A percentile compares a stretch with the other conserved stretches of the same genome.
These are phyloP conservation scores for Diaporthe destruens DNA, from an alignment of 2,329 filamentous ascomycete genomes.

Conservation along the genomic window DNA sequence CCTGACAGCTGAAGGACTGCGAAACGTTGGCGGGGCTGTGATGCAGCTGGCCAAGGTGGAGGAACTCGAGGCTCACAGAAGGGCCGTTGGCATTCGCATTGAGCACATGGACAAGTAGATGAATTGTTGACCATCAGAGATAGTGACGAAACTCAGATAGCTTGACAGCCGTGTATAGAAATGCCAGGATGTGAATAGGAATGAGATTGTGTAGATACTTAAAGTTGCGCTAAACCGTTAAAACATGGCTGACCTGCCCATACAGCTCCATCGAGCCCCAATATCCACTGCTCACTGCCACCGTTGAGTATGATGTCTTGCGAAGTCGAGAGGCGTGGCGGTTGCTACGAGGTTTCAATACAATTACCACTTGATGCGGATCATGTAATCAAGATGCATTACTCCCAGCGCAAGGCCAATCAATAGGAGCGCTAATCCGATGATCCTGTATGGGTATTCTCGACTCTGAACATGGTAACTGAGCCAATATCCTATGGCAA, in stretches of 20 bases:
- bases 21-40: conserved; percentile 87
- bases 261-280: background rate
- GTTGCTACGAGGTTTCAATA: too few relatives aligned
- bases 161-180: background rate
- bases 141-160: background rate
- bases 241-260: background rate
- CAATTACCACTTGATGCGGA: too few relatives aligned
- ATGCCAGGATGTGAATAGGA: background rate
- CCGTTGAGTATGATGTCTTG: background rate
- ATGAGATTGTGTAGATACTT: conserved; percentile 15
- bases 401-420: background rate
- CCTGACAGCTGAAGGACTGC: conserved; percentile 85
- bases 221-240: background rate
- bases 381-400: too few relatives aligned
- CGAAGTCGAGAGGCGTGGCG: too few relatives aligned
- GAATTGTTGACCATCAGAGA: background rate
- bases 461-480: too few relatives aligned
- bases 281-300: background rate
- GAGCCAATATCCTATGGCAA: too few relatives aligned
- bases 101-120: conserved; percentile 56
- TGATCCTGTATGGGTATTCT: too few relatives aligned
- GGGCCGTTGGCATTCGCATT: conserved; percentile 88
- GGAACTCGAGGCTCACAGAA: conserved; percentile 91
- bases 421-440: too few relatives aligned
- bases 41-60: conserved; percentile 97